Evolutionary conservation across 495 filamentous ascomycete species (phyloP).

Genomic region (Sporormia fimetaria): DNA sequence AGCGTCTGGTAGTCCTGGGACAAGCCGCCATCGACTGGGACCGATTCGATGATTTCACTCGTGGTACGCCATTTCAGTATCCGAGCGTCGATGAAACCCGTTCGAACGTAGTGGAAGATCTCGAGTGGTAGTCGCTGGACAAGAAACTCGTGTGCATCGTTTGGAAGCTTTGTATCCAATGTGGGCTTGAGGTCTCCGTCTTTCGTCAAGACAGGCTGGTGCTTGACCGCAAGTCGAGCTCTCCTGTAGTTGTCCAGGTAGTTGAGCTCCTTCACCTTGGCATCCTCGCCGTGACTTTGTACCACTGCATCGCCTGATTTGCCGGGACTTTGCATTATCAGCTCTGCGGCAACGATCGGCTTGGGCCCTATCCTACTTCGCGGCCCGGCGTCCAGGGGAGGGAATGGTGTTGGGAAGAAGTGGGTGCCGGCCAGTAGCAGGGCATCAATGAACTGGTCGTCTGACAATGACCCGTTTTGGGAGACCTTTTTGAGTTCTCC

Average conservation of each 20-base stretch:
- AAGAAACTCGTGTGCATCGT: slow-evolving; percentile 78
- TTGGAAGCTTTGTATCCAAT: slow-evolving; percentile 55
- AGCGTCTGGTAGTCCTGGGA: slow-evolving; percentile 71
- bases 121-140: slow-evolving; percentile 83
- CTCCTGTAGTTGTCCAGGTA: slow-evolving; percentile 79
- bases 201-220: slow-evolving; percentile 68
- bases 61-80: slow-evolving; percentile 71
- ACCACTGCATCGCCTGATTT: slow-evolving; percentile 53
- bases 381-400: slow-evolving; percentile 52
- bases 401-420: slow-evolving; percentile 66
- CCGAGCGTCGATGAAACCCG: slow-evolving; percentile 65
- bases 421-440: slow-evolving; percentile 73
- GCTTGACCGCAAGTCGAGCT: slow-evolving; percentile 71
- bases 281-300: slow-evolving; percentile 58
- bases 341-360: slow-evolving; percentile 52
- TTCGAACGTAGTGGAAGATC: slow-evolving; percentile 81
- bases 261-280: slow-evolving; percentile 52
- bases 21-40: slow-evolving; percentile 72
- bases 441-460: slow-evolving; percentile 69
- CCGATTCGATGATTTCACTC: slow-evolving; percentile 58
- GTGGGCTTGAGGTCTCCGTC: slow-evolving; percentile 64
- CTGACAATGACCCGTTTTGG: slow-evolving; percentile 43
- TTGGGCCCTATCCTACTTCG: slow-evolving; percentile 37
- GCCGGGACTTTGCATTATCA: slow-evolving; percentile 53
- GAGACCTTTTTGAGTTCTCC: slow-evolving; percentile 41